Evolutionary conservation across 345 rosid species (phyloP), one percentile per base, ranked within the genome.

Genomic region (Anastatica hierochuntica): DNA sequence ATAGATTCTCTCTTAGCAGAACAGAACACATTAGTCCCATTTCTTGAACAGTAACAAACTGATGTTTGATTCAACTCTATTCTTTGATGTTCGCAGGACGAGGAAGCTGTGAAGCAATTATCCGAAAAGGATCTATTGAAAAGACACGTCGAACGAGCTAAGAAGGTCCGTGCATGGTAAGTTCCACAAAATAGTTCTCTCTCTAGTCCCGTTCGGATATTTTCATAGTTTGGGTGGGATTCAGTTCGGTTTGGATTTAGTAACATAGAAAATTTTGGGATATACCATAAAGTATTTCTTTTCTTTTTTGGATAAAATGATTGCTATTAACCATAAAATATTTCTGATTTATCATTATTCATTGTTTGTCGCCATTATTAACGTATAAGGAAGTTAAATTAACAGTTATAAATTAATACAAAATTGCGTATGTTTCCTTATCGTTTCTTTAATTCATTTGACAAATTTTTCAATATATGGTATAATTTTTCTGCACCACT

Each of bases 81-180:
- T 44, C 19, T 29, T 34, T 65, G 41, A 52, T 56, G 41, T 27
- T 69, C 14, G 48, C 62, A 88, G 95, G 86, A 74, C 35, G 88
- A 78, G 57, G 68, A 70, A 63, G 46, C 78, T 64, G 75, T 75
- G 17, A 74, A 74, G 52, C 58, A 75, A 33, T 65, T 87, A 59
- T 76, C 89, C 15, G 38, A 83, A 21, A 27, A 77, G 63, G 95
- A 84, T 60, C 74, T 90, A 63, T 71, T 90, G 68, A 70, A 76
- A 72, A 66, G 73, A 46, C 98, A 87, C 58, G 43, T 90, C 21
- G 63, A 68, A 49, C 79, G 65, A 47, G 96, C 96, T 42, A 87
- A 84, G 72, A 81, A 59, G 60, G 84, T 90, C 60, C 86, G 96
- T 26, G 70, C 82, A 13, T 43, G 72, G 98, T 90, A 67, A 73